These are phyloP conservation scores for Vicia villosa DNA, from an alignment of 306 rosid genomes.

Conservation along the genomic window DNA sequence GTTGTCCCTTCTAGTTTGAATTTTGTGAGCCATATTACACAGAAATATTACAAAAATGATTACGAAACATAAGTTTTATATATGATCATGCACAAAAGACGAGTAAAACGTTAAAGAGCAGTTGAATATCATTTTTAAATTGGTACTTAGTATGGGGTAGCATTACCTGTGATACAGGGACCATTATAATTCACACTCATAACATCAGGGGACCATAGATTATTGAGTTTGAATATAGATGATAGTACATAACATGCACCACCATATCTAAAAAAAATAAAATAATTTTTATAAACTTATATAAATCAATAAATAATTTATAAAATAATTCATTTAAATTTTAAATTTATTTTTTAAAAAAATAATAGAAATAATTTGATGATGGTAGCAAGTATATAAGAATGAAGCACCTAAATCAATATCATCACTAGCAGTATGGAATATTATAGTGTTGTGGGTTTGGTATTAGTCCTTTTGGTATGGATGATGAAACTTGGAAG, in stretches of 20 bases:
- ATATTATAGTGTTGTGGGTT: conserved; percentile 18
- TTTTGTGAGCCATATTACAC: neutral
- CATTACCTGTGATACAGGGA: conserved; percentile 11
- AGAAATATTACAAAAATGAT: neutral
- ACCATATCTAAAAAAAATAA: neutral
- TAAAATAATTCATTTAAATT: too few species aligned
- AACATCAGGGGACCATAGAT: conserved; percentile 33
- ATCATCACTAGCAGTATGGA: conserved; percentile 37
- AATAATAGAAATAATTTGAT: too few species aligned
- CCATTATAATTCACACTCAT: neutral
- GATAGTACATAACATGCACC: neutral
- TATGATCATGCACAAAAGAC: conserved; percentile 18
- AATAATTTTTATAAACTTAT: too few species aligned
- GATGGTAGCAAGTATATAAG: neutral
- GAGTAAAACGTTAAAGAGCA: neutral
- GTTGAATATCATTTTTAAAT: neutral
- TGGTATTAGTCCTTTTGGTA: conserved; percentile 31
- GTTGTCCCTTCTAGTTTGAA: conserved; percentile 11
- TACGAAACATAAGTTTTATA: neutral
- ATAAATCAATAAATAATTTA: too few species aligned
- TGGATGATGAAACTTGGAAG: conserved; percentile 40
- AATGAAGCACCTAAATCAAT: conserved; percentile 4
- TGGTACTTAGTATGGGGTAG: neutral
- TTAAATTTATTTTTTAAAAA: too few species aligned
- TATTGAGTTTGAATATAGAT: too few species aligned